Base-by-base conservation (phyloP, 768 basidiomycete genomes). In the Dacryopinax spathularia region DNA sequence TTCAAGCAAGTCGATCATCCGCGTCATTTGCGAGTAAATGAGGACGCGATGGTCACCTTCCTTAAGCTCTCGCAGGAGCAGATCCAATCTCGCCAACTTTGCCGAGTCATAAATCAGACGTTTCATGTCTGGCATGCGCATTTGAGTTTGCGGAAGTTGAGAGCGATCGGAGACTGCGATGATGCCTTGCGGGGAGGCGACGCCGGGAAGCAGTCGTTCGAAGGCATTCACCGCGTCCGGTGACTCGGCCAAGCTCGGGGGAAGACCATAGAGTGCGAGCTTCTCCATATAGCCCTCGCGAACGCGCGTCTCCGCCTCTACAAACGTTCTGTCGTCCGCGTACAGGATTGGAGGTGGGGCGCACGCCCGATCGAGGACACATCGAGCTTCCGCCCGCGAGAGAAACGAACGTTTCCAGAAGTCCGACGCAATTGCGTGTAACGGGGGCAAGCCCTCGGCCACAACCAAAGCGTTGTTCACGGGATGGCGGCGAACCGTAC, bases 1-100 rank as follows among this genome's bases (percentile, higher is more conserved):
- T 74, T 98, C 96, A 84, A 98, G 94, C 60, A 98, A 78, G 73
- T 97, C 94, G 87, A 99, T 96, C 96, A 98, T 99, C 65, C 88
- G 84, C 13, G 95, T 98, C 96, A 99, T 99, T 75, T 99, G 96
- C 85, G 97, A 98, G 76, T 98, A 99, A 20, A 99, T 81, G 69
- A 99, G 75, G 15, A 95, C 91, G 48, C 93, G 86, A 74, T 99
- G 96, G 66, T 94, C 94, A 1, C 86, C 88, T 34, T 84, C 80
- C 76, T 96, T 98, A 64, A 99, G 84, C 70, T 95, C 90, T 65
- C 90, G 88, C 7, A 99, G 78, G n/a, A 99, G 77, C 22, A 80
- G 70, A 73, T 99, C 96, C 59, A 99, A 80, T 31, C 89, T 83
- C 36, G 92, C 91, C 34, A 99, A 84, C 75, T 99, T 99, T 35